Conservation (phyloP, 345 rosid genomes). For the Bretschneidera sinensis region DNA sequence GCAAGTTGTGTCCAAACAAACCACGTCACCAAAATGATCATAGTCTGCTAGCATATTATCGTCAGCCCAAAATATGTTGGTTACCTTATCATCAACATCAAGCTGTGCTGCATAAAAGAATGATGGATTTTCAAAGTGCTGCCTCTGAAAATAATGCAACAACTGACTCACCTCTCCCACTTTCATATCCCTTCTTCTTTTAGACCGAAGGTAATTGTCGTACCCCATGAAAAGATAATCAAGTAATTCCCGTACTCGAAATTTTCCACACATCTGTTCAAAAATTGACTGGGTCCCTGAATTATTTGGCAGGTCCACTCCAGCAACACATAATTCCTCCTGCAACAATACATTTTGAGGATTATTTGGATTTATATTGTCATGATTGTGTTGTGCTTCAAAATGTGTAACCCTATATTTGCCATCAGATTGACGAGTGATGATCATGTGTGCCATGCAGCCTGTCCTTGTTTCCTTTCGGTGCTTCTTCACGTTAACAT, state of each 20-base stretch:
- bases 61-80: constrained; percentile 40
- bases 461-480: not conserved
- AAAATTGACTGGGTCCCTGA: constrained; percentile 12
- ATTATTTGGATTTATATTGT: constrained; percentile 16
- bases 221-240: constrained; percentile 17
- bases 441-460: not conserved
- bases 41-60: constrained; percentile 29
- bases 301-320: constrained; percentile 10
- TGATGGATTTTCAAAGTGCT: constrained; percentile 26
- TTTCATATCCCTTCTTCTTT: constrained; percentile 26
- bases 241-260: constrained; percentile 23
- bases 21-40: constrained; percentile 31
- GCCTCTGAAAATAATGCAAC: constrained; percentile 32
- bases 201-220: constrained; percentile 24
- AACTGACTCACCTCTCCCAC: constrained; percentile 32
- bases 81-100: constrained; percentile 33
- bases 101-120: constrained; percentile 24
- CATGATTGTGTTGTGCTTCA: constrained; percentile 1
- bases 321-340: constrained; percentile 23
- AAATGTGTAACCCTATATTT: not conserved
- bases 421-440: not conserved
- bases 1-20: constrained; percentile 32
- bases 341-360: constrained; percentile 14
- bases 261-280: constrained; percentile 9
- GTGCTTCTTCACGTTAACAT: not conserved